Evolutionary conservation across 306 rosid genomes (phyloP).

Genomic region (Vigna radiata): DNA sequence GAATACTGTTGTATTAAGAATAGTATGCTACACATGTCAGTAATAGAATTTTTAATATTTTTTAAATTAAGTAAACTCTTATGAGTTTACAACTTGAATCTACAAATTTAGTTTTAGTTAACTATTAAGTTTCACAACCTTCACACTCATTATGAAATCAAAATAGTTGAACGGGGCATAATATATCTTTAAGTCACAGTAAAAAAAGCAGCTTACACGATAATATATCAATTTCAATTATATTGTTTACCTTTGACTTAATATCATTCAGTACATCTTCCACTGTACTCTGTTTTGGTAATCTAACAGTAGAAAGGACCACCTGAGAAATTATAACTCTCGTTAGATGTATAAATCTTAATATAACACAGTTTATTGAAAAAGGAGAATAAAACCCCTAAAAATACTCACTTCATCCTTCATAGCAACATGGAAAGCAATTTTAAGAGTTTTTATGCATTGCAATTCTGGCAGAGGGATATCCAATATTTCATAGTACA

Average conservation of each 20-base stretch:
- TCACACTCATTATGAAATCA: background rate
- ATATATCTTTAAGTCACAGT: background rate
- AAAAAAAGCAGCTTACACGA: background rate
- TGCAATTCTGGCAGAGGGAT: constrained; percentile 89
- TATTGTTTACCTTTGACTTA: constrained; percentile 3
- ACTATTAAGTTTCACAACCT: too few relatives aligned
- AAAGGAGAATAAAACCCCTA: background rate
- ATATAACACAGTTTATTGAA: background rate
- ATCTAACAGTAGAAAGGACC: background rate
- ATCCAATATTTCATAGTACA: constrained; percentile 22
- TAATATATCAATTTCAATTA: background rate
- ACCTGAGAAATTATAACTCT: background rate
- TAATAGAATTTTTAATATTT: too few relatives aligned
- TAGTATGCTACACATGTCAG: too few relatives aligned
- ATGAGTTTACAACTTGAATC: too few relatives aligned
- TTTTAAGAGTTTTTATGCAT: constrained; percentile 77
- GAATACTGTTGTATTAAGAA: too few relatives aligned
- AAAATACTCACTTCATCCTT: constrained; percentile 75
- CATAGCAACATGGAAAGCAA: constrained; percentile 79
- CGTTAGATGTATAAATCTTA: constrained; percentile 1
- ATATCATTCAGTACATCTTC: background rate
- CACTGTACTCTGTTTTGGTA: constrained; percentile 1
- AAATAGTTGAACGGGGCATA: background rate
- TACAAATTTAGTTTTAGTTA: too few relatives aligned
- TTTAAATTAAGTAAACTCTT: too few relatives aligned